phyloP scores from a whole-genome alignment of 2,329 filamentous ascomycete species.

The Botrytis paeoniae region DNA sequence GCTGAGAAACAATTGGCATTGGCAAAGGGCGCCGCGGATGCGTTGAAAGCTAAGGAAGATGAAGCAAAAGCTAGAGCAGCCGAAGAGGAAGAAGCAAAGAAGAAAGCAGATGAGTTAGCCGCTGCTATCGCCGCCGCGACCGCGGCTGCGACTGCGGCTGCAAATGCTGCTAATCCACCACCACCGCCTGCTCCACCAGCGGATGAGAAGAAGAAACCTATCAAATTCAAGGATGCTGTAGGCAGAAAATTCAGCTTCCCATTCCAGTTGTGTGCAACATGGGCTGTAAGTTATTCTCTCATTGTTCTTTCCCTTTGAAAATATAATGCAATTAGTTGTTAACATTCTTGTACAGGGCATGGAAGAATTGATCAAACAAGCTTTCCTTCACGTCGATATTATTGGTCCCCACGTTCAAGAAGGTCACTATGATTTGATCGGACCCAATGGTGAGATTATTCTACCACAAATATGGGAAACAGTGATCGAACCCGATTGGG shows the following conservation, averaged over 20 bases:
- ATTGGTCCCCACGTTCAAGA: constrained; percentile 73
- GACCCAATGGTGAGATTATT: constrained; percentile 78
- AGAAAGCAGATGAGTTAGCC: constrained; percentile 28
- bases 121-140: constrained; percentile 41
- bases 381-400: constrained; percentile 74
- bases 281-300: constrained; percentile 59
- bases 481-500: constrained; percentile 74
- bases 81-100: constrained; percentile 49
- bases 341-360: constrained; percentile 58
- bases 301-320: neutral
- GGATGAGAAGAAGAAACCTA: constrained; percentile 55
- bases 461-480: constrained; percentile 79
- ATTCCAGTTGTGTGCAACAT: constrained; percentile 78
- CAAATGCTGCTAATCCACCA: constrained; percentile 13
- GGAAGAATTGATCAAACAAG: constrained; percentile 82
- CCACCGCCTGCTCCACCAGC: constrained; percentile 17
- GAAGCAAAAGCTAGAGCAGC: constrained; percentile 46
- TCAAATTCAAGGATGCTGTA: constrained; percentile 89
- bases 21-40: constrained; percentile 31
- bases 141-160: constrained; percentile 41
- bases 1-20: constrained; percentile 26
- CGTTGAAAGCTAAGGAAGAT: constrained; percentile 37
- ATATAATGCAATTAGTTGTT: constrained; percentile 24
- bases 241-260: constrained; percentile 92
- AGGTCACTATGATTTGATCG: constrained; percentile 77